Percentiles rank a stretch among this genome's conserved stretches.
Evolutionary conservation across 2,329 filamentous ascomycete genomes (phyloP).

Genomic region (Xylaria multiplex): DNA sequence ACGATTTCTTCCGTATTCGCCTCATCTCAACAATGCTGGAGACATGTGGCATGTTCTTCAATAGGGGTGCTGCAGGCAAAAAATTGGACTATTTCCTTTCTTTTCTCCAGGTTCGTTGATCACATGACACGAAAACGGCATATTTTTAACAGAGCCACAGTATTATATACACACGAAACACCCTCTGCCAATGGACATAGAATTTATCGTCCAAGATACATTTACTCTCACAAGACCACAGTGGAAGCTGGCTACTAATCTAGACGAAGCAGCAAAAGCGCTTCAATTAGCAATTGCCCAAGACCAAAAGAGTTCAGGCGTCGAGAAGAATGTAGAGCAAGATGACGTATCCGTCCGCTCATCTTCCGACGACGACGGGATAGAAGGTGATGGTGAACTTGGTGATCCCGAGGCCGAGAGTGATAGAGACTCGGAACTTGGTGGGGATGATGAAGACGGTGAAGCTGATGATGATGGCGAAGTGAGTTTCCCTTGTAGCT

Average conservation of each 20-base stretch:
- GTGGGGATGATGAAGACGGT: conserved; percentile 68
- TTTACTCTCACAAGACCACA: conserved; percentile 86
- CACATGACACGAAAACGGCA: background rate
- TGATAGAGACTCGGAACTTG: conserved; percentile 66
- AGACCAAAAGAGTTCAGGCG: conserved; percentile 83
- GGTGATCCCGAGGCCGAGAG: conserved; percentile 71
- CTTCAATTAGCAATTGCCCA: conserved; percentile 90
- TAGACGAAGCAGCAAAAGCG: conserved; percentile 83
- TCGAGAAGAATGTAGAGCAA: conserved; percentile 73
- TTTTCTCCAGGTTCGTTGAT: conserved; percentile 79
- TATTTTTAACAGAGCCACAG: conserved; percentile 53
- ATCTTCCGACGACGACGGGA: conserved; percentile 77
- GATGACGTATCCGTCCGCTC: conserved; percentile 77
- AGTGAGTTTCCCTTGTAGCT: conserved; percentile 50
- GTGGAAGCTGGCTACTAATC: conserved; percentile 85
- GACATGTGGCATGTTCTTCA: conserved; percentile 96
- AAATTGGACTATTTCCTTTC: conserved; percentile 97
- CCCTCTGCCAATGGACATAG: conserved; percentile 92
- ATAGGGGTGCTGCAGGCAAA: conserved; percentile 91
- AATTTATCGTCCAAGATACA: conserved; percentile 94
- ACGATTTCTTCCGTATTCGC: conserved; percentile 96
- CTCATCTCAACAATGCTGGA: conserved; percentile 89
- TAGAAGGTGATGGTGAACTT: conserved; percentile 70
- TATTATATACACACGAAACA: conserved; percentile 96
- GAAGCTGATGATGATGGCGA: conserved; percentile 52